These are phyloP conservation scores for Aspergillus neotritici DNA, from an alignment of 2,329 filamentous ascomycete species.

Conservation along the genomic window DNA sequence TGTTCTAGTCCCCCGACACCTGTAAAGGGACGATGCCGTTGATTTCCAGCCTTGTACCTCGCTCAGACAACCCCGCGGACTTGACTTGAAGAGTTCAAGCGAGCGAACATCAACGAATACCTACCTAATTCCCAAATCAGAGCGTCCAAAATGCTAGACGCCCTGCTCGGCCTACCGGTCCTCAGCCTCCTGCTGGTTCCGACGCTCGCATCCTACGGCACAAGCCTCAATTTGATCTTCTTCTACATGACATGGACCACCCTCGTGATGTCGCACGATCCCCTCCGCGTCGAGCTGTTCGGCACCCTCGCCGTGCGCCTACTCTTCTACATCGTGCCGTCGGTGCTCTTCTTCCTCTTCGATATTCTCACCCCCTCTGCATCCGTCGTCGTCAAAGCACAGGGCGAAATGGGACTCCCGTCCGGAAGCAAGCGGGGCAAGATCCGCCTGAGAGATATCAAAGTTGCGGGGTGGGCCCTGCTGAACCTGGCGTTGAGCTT, in stretches of 20 bases:
- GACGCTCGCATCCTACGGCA: constrained; percentile 60
- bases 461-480: constrained; percentile 49
- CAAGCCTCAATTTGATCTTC: constrained; percentile 77
- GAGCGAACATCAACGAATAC: not conserved
- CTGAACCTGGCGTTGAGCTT: constrained; percentile 53
- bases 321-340: constrained; percentile 67
- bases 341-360: constrained; percentile 65
- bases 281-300: constrained; percentile 68
- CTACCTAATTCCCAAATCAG: not conserved
- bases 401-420: constrained; percentile 51
- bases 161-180: constrained; percentile 35
- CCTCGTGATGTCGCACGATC: constrained; percentile 69
- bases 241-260: constrained; percentile 90
- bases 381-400: constrained; percentile 62
- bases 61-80: too few relatives aligned
- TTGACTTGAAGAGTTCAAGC: too few relatives aligned
- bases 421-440: constrained; percentile 32
- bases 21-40: too few relatives aligned
- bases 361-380: constrained; percentile 66
- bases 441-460: constrained; percentile 41
- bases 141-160: constrained; percentile 47
- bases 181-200: constrained; percentile 26
- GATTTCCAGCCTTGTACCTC: too few relatives aligned
- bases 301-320: constrained; percentile 63
- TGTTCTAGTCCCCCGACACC: too few relatives aligned